phyloP scores from a whole-genome alignment of 192 early-diverging fungal species.

The Coemansia javaensis region DNA sequence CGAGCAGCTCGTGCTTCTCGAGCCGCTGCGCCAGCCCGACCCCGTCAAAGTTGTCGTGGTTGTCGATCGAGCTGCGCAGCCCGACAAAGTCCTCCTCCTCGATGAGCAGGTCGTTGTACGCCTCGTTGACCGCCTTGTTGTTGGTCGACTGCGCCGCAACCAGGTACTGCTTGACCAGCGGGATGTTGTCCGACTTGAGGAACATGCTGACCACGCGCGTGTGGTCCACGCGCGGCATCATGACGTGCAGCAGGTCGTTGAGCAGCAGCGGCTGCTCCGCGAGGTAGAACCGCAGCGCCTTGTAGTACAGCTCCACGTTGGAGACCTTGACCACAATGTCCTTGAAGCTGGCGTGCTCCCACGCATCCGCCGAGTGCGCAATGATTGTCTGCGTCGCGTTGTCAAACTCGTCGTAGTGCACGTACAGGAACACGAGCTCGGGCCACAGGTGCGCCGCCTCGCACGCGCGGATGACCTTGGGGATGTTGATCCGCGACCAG shows the following conservation, averaged over 20 bases:
- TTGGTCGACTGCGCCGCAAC: slow-evolving; percentile 91
- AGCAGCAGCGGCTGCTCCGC: slow-evolving; percentile 92
- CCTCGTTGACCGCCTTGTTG: slow-evolving; percentile 91
- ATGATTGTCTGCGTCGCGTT: slow-evolving; percentile 96
- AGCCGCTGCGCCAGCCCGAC: slow-evolving; percentile 84
- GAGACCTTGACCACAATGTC: slow-evolving; percentile 95
- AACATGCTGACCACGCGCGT: slow-evolving; percentile 96
- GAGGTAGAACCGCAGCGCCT: slow-evolving; percentile 93
- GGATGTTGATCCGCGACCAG: slow-evolving; percentile 97
- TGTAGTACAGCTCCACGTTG: slow-evolving; percentile 98
- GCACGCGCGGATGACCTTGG: slow-evolving; percentile 96
- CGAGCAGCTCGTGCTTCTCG: slow-evolving; percentile 94
- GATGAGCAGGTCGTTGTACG: slow-evolving; percentile 93
- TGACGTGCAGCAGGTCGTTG: slow-evolving; percentile 84
- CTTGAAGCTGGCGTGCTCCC: slow-evolving; percentile 96
- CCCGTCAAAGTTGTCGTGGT: slow-evolving; percentile 92
- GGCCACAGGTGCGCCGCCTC: slow-evolving; percentile 93
- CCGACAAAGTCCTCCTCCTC: slow-evolving; percentile 97
- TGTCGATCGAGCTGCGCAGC: slow-evolving; percentile 89
- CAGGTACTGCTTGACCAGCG: slow-evolving; percentile 94
- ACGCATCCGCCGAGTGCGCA: slow-evolving; percentile 89
- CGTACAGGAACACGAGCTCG: slow-evolving; percentile 97
- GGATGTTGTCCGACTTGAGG: slow-evolving; percentile 96
- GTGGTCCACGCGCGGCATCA: slow-evolving; percentile 92
- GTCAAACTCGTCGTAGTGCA: slow-evolving; percentile 98